Evolutionary conservation across 805 yeast genomes (phyloP), one percentile per base, ranked within the genome.

Genomic region (Metschnikowia similis): DNA sequence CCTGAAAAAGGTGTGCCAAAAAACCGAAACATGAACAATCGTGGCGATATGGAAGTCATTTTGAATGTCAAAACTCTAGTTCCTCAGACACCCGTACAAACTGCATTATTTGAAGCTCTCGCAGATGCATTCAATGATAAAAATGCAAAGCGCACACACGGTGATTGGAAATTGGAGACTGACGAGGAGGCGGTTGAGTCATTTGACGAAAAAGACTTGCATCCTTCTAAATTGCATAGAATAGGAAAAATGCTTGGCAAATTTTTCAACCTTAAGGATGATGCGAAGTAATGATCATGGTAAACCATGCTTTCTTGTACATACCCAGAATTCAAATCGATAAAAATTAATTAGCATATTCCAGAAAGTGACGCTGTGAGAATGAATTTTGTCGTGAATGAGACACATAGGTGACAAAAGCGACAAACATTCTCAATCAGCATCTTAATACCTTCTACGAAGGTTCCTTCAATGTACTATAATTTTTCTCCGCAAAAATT

Each of bases 1-100:
- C 88, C 96, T 4, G 89, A 84, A 41, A 83, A 83, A 69, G 99
- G 99, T 52, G 87, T 90, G 52, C 98, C 98, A 41, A 73, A 74
- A 36, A 72, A 77, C 39, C 58, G 77, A 42, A 68, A 77, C 47
- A 70, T 80, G 26, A 69, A 67, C 39, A 73, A 75, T 52, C 80
- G 94, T 62, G 99, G 98, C 45, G 88, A 86, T 60, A 74, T 91
- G 80, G 84, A 81, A 58, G 88, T 94, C 14, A 74, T 81, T 10
- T 77, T 90, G 57, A 81, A 82, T 45, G 86, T 94, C 14, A 80
- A 81, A 59, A 82, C 90, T 4, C 72, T 84, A 58, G 79, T 83
- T 50, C 96, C 98, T 2, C 77, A 79, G 48, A 85, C 87, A 26
- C 87, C 92, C 11, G 85, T 94, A 1, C 96, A 94, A 66, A 85